Evolutionary conservation across 768 basidiomycete species (phyloP).

Genomic region (Trametes cinnabarina): DNA sequence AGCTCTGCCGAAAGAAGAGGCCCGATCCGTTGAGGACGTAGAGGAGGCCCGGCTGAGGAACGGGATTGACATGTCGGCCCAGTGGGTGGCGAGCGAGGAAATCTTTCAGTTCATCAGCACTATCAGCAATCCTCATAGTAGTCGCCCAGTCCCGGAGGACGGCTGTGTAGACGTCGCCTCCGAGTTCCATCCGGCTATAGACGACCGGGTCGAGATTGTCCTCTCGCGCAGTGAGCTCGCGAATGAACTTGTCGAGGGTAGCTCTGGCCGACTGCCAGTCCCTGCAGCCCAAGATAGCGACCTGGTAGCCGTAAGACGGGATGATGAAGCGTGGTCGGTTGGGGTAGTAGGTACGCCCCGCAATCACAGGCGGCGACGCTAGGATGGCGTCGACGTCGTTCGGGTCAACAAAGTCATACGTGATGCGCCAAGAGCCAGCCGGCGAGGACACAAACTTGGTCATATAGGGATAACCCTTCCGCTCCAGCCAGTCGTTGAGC

Average conservation of each 20-base stretch:
- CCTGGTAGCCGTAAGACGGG: background rate
- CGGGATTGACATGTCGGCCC: background rate
- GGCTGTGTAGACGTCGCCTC: slow-evolving; percentile 2
- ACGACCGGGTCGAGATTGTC: background rate
- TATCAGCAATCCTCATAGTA: background rate
- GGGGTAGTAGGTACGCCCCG: background rate
- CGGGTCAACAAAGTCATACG: background rate
- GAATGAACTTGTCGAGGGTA: background rate
- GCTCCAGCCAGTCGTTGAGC: background rate
- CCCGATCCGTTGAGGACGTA: background rate
- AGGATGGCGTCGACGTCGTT: background rate
- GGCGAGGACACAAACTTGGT: background rate
- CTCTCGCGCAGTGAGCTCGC: background rate
- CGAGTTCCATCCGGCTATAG: background rate
- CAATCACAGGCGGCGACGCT: background rate
- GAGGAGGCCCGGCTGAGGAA: background rate
- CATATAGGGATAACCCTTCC: background rate
- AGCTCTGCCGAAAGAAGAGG: too few species aligned
- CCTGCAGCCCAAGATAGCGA: background rate
- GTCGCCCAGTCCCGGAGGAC: background rate
- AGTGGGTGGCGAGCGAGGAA: background rate
- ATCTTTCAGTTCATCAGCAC: background rate
- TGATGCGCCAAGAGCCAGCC: background rate
- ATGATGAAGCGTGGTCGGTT: background rate
- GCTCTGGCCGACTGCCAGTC: background rate